These are phyloP conservation scores for Toxoplasma gondii DNA, from an alignment of 169 alveolate genomes.

Conservation along the genomic window DNA sequence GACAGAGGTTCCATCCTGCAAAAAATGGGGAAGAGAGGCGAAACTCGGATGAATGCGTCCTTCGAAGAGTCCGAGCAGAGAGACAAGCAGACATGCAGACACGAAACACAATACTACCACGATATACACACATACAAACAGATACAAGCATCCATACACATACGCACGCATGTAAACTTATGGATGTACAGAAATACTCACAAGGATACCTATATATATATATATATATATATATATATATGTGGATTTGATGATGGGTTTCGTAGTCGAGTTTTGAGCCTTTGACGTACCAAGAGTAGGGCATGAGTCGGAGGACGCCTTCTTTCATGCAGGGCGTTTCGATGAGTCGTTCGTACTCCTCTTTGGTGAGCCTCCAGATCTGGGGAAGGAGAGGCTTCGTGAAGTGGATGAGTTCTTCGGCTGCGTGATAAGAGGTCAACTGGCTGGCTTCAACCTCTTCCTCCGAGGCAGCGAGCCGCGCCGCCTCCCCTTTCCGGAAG, in stretches of 20 bases:
- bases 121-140: no score
- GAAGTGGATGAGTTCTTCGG: constrained; percentile 31
- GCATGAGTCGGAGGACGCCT: constrained; percentile 28
- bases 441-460: no score
- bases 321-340: neutral
- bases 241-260: neutral
- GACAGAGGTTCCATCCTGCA: constrained; percentile 68
- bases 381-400: constrained; percentile 52
- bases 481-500: no score
- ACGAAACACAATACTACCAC: no score
- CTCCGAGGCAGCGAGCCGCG: no score
- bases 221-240: no score
- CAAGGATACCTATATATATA: no score
- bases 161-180: no score
- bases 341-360: constrained; percentile 1
- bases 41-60: neutral
- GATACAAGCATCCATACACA: no score
- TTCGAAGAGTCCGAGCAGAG: neutral
- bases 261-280: neutral
- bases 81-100: neutral
- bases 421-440: neutral
- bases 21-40: neutral
- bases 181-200: no score
- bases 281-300: neutral
- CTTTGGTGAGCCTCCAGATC: neutral